Percentiles rank a stretch among this genome's conserved stretches.
Evolutionary conservation across 2,329 filamentous ascomycete genomes (phyloP).

Genomic region (Bimuria novae-zelandiae): DNA sequence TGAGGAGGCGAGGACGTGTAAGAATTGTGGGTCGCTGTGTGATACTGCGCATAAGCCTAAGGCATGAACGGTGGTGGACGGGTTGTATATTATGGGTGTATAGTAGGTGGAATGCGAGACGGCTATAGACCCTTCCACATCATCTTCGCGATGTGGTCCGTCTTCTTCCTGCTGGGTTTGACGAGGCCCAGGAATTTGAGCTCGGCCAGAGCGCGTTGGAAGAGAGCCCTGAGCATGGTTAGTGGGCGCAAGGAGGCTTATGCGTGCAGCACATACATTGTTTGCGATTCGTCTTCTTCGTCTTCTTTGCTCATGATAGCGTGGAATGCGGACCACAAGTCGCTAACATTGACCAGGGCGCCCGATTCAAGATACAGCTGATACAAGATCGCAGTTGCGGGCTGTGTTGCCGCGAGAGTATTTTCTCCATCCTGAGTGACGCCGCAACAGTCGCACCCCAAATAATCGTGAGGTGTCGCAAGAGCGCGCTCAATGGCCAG

Average conservation of each 20-base stretch:
- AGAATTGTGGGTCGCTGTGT: conserved; percentile 75
- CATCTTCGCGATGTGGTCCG: conserved; percentile 87
- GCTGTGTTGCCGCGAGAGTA: conserved; percentile 64
- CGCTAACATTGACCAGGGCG: conserved; percentile 75
- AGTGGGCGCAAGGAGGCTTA: conserved; percentile 3
- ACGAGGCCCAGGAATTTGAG: conserved; percentile 84
- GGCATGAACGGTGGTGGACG: conserved; percentile 4
- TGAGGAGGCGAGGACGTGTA: conserved; percentile 73
- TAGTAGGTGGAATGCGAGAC: neutral
- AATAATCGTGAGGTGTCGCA: conserved; percentile 74
- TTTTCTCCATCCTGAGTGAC: conserved; percentile 45
- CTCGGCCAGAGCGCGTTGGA: conserved; percentile 85
- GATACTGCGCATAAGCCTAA: conserved; percentile 64
- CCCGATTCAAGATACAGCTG: conserved; percentile 80
- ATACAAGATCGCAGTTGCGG: conserved; percentile 74
- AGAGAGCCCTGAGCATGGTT: conserved; percentile 61
- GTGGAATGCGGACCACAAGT: conserved; percentile 78
- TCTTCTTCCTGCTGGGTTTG: conserved; percentile 87
- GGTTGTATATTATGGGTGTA: conserved; percentile 11
- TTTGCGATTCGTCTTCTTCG: conserved; percentile 53
- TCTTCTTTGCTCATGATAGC: conserved; percentile 61
- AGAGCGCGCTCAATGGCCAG: conserved; percentile 73
- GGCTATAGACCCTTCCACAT: conserved; percentile 72
- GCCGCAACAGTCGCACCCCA: conserved; percentile 72
- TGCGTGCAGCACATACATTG: conserved; percentile 44